Conservation (phyloP, 225 moss, liverwort and hornwort species). For the Straminergon stramineum region DNA sequence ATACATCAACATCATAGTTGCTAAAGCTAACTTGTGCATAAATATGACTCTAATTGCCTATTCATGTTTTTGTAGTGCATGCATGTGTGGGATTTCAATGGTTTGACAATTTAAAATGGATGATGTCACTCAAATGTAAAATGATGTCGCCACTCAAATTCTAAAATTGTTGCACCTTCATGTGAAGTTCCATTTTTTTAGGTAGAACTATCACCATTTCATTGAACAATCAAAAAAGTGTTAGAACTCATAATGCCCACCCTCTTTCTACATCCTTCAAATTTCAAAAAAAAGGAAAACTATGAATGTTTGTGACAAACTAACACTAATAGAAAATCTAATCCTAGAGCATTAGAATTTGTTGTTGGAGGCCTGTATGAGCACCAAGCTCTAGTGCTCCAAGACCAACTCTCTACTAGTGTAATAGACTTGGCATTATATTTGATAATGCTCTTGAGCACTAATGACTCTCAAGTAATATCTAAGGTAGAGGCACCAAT, state of each 20-base stretch:
- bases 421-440: neutral
- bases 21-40: too few relatives aligned
- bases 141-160: neutral
- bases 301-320: neutral
- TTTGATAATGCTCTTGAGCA: neutral
- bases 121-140: neutral
- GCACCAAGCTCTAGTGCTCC: too few relatives aligned
- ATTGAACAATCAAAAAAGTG: neutral
- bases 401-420: neutral
- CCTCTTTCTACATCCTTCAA: neutral
- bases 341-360: neutral
- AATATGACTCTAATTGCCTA: too few relatives aligned
- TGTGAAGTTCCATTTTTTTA: neutral
- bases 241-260: neutral
- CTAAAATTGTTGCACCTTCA: neutral
- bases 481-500: neutral
- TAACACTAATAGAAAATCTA: neutral
- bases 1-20: too few relatives aligned
- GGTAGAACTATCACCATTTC: neutral
- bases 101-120: too few relatives aligned
- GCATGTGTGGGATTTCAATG: too few relatives aligned
- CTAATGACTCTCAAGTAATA: neutral
- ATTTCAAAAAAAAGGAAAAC: neutral
- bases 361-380: accelerated
- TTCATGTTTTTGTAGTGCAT: too few relatives aligned